Percentiles rank a stretch among this genome's conserved stretches.
Evolutionary conservation across 164 flowering plant species (phyloP).

Genomic region (Chimonanthus praecox): DNA sequence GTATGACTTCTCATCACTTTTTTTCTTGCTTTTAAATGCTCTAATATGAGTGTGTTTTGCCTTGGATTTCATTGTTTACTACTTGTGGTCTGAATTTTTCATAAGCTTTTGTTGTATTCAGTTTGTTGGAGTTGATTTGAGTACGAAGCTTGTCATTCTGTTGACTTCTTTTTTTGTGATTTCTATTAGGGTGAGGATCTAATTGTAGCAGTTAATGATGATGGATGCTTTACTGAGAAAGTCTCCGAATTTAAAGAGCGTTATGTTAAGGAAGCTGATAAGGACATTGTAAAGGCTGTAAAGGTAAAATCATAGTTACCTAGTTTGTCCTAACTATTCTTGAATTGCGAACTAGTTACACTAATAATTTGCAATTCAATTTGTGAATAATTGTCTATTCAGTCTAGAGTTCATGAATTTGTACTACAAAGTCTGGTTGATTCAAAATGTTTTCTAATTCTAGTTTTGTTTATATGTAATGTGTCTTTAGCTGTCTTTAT

Average conservation of each 20-base stretch:
- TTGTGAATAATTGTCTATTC: no score
- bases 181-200: constrained; percentile 63
- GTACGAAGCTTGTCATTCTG: not conserved
- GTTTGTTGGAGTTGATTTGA: not conserved
- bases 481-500: no score
- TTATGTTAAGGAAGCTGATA: constrained; percentile 93
- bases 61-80: not conserved
- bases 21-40: not conserved
- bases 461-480: no score
- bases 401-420: no score
- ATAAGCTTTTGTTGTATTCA: not conserved
- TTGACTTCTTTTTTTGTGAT: constrained; percentile 2
- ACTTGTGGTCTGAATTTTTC: not conserved
- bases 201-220: constrained; percentile 92
- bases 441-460: no score
- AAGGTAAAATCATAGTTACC: constrained; percentile 34
- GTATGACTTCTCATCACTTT: not conserved
- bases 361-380: not conserved
- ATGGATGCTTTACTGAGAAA: constrained; percentile 77
- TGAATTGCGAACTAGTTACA: not conserved
- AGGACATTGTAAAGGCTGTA: constrained; percentile 66
- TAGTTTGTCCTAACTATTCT: not conserved
- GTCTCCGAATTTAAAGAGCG: constrained; percentile 67
- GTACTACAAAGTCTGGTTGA: no score
- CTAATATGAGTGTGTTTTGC: not conserved